Evolutionary conservation across 768 basidiomycete species (phyloP), one percentile per base, ranked within the genome.

Genomic region (Trametes cinnabarina): DNA sequence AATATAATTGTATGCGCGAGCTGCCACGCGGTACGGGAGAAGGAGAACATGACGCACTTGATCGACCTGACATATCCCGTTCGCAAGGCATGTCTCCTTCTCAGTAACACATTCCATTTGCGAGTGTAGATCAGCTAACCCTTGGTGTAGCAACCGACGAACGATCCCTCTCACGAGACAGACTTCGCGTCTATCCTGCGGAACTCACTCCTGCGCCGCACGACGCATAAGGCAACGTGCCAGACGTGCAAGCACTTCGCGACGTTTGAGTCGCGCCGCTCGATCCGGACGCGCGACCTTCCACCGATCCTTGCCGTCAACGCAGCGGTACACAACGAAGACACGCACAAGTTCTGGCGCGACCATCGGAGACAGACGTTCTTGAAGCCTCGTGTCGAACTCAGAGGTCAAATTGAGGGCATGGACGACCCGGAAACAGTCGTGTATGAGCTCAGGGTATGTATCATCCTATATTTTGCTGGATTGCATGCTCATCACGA

Each of bases 251-350:
- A 87, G 69, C 84, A 86, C 35, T 85, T 89, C 65, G 73, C 88
- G 2, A 86, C 78, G 14, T 89, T 96, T 60, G 81, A 85, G 37
- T 86, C 85, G 32, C 79, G 80, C 39, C 84, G 90, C 12, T 85
- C 84, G 1, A 84, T 88, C 34, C 73, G 84, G 17, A 79, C 83
- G 11, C 69, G 72, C 46, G 82, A 86, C 54, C 74, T 98, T 1
- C 97, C 97, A 0, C 87, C 93, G 0, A 78, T 98, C 19, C 74
- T 99, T 11, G 87, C 90, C 0, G 72, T 99, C 62, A 98, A 98
- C 71, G 87, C 94, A 0, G 85, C 83, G 30, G 87, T 92, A 0
- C 83, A 86, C 57, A 87, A 84, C 20, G 83, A 90, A 1, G 94
- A 96, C 17, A 82, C 80, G 35, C 67, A 87, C 30, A 81, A 79